Percentiles rank a stretch among this genome's conserved stretches.
Evolutionary conservation across 371 early-diverging fungal genomes (phyloP).

Genomic region (Fennellomyces sp.): DNA sequence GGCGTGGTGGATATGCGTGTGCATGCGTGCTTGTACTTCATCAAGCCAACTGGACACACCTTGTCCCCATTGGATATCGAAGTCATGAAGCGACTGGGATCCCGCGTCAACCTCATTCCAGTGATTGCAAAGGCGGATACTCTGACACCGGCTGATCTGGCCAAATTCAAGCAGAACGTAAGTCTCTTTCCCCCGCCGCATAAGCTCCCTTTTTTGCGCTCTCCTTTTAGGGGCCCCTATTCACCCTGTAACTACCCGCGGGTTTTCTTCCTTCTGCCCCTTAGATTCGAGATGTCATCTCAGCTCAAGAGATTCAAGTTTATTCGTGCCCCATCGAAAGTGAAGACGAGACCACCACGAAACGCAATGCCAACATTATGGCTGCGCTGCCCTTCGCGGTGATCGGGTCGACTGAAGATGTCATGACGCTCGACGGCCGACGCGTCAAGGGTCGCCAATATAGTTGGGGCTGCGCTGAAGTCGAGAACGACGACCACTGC

Average conservation of each 20-base stretch:
- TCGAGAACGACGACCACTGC: constrained; percentile 89
- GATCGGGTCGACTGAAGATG: constrained; percentile 91
- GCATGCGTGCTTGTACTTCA: constrained; percentile 88
- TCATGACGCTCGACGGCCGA: constrained; percentile 75
- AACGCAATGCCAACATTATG: constrained; percentile 84
- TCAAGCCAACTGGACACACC: constrained; percentile 91
- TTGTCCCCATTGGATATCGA: constrained; percentile 87
- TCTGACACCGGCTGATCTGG: constrained; percentile 80
- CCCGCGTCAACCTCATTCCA: constrained; percentile 90
- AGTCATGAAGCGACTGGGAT: constrained; percentile 85
- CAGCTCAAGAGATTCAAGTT: constrained; percentile 78
- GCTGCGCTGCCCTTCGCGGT: constrained; percentile 95
- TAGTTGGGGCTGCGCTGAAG: constrained; percentile 94
- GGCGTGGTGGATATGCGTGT: constrained; percentile 89
- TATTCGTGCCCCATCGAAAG: constrained; percentile 88
- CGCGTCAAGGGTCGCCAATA: constrained; percentile 90
- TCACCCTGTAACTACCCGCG: not conserved
- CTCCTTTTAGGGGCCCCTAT: not conserved
- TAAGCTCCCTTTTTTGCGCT: not conserved
- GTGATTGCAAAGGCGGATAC: constrained; percentile 96
- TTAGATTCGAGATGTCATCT: constrained; percentile 80
- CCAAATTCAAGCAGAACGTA: constrained; percentile 82
- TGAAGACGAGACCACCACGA: constrained; percentile 83
- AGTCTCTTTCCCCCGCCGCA: constrained; percentile 5
- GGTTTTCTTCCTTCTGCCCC: not conserved